Conservation (phyloP, 805 yeast species). For the Candida xyloterini region DNA sequence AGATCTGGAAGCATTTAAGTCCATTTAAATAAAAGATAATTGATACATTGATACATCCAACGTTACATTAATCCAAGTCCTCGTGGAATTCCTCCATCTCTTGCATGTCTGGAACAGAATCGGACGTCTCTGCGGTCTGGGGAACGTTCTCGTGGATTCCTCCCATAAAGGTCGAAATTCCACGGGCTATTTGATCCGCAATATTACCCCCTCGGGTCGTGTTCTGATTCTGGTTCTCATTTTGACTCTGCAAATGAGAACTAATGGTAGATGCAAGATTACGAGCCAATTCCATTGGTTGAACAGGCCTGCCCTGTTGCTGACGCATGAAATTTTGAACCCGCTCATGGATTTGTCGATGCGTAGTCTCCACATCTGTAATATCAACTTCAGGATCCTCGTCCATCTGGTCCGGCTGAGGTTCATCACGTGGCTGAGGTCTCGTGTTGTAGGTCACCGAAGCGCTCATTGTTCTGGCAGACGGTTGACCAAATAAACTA, state of each 20-base stretch:
- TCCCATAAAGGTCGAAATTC: constrained; percentile 19
- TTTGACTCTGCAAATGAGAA: constrained; percentile 9
- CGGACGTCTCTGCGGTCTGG: not conserved
- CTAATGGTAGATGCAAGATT: constrained; percentile 14
- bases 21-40: constrained; percentile 1
- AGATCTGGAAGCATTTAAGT: constrained; percentile 65
- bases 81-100: constrained; percentile 9
- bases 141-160: not conserved
- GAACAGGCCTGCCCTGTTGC: constrained; percentile 8
- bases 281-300: constrained; percentile 15
- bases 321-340: constrained; percentile 16
- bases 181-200: constrained; percentile 18
- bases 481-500: constrained; percentile 10
- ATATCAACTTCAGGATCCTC: constrained; percentile 19
- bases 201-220: constrained; percentile 8
- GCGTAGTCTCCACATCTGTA: constrained; percentile 11
- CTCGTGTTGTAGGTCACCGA: constrained; percentile 11
- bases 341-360: constrained; percentile 15
- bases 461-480: constrained; percentile 6
- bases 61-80: constrained; percentile 7
- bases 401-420: constrained; percentile 11
- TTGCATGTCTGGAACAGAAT: not conserved
- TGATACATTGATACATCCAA: constrained; percentile 4
- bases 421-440: constrained; percentile 5
- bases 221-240: not conserved